These are phyloP conservation scores for Sicyos edulis DNA, from an alignment of 306 rosid genomes.

Conservation along the genomic window DNA sequence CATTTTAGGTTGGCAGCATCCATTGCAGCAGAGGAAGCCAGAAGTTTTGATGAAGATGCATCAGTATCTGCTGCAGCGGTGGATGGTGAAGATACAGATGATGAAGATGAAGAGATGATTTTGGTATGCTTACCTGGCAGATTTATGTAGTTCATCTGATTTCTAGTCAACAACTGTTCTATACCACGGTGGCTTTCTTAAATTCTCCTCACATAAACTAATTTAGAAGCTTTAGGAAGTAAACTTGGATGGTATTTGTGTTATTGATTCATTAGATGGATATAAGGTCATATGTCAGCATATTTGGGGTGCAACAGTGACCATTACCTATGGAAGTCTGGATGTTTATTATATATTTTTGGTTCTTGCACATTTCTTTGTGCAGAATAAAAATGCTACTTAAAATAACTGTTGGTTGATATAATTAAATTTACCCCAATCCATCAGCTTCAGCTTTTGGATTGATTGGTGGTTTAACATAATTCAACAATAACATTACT, in stretches of 20 bases:
- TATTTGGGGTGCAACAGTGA: neutral
- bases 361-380: constrained; percentile 1
- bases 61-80: constrained; percentile 32
- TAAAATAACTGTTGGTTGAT: too few species aligned
- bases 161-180: neutral
- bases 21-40: constrained; percentile 61
- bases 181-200: neutral
- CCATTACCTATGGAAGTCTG: neutral
- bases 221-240: neutral
- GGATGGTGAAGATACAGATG: constrained; percentile 35
- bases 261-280: neutral
- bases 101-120: constrained; percentile 57
- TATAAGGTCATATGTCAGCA: neutral
- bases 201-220: neutral
- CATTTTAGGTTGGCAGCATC: constrained; percentile 84
- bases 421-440: too few species aligned
- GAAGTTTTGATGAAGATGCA: constrained; percentile 29
- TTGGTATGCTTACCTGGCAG: constrained; percentile 39
- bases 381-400: neutral
- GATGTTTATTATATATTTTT: neutral
- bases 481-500: neutral
- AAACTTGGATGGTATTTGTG: neutral
- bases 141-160: constrained; percentile 18
- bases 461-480: too few species aligned
- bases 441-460: too few species aligned